phyloP scores from a whole-genome alignment of 257 asterid genomes.

The Solanum tacnaense region DNA sequence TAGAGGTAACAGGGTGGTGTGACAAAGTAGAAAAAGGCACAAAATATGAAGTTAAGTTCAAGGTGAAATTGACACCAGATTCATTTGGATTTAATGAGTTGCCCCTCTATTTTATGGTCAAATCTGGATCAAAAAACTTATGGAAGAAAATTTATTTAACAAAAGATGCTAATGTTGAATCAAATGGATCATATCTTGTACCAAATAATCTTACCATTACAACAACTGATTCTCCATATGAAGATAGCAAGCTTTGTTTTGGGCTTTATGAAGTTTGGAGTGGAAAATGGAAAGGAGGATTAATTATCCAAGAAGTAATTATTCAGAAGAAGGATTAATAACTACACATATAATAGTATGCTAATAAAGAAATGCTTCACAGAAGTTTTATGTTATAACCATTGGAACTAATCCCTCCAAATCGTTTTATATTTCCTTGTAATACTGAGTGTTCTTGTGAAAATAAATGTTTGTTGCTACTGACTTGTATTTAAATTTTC shows the following conservation, averaged over 20 bases:
- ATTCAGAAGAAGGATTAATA: not conserved
- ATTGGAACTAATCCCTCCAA: not conserved
- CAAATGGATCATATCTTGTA: not conserved
- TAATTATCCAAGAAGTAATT: not conserved
- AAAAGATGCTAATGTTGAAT: not conserved
- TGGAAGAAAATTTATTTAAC: not conserved
- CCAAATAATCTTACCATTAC: not conserved
- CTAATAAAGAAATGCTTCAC: not conserved
- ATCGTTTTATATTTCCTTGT: not conserved
- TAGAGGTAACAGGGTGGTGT: conserved; percentile 1
- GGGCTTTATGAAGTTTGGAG: conserved; percentile 19
- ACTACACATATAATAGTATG: not conserved
- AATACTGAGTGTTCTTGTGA: not conserved
- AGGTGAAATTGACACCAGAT: not conserved
- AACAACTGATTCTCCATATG: not conserved
- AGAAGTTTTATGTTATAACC: not conserved
- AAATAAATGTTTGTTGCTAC: not conserved
- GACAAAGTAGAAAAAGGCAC: not conserved
- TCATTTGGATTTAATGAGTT: not conserved
- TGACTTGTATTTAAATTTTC: not conserved
- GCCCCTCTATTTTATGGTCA: not conserved
- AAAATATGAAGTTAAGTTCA: not conserved
- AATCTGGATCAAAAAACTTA: not conserved
- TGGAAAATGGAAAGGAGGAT: conserved; percentile 12
- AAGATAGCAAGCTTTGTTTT: conserved; percentile 13